Evolutionary conservation across 2,329 filamentous ascomycete species (phyloP), one percentile per base, ranked within the genome.

Genomic region (Fusarium heterosporum): DNA sequence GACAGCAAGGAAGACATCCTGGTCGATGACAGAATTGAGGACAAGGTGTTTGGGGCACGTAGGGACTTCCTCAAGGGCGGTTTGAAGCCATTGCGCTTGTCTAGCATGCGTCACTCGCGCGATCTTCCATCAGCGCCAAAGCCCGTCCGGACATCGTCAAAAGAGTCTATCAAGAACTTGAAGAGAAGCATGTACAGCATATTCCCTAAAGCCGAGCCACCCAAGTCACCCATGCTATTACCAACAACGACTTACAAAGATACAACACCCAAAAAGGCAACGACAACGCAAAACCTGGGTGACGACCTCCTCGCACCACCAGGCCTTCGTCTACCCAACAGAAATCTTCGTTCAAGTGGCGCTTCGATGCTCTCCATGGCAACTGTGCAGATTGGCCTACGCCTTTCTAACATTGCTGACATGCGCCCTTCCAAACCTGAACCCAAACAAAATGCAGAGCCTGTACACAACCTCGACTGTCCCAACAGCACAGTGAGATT

Each of bases 351-450:
- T 71, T 79, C 80, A 17, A 83, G 89, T 42, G 82, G 87, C 59
- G 88, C 87, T 7, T 92, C 89, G 1, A 81, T 88, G 40, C 82
- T 81, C 16, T 91, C 89, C 42, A 86, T 86, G 11, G 89, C 89
- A 25, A 92, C 89, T 1, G 89, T 92, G 12, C 89, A 91, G 72
- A 92, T 92, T 50, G 90, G 89, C 2, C 80, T 92, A 16, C 85
- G 90, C 12, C 81, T 92, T 55, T 92, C 89, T 26, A 87, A 83
- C 53, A 82, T 85, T 30, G 78, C 83, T 14, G 84, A 87, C 64
- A 81, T 86, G 63, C 76, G 79, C 1, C 78, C 68, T 9, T 41
- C 70, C 17, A 69, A 68, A 11, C 63, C 74, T 4, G 49, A 67
- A 4, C 57, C 66, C 10, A 61, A 64, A 22, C 61, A 68, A 47